Evolutionary conservation across 2,329 filamentous ascomycete species (phyloP).

Genomic region (Blastomyces percursus): DNA sequence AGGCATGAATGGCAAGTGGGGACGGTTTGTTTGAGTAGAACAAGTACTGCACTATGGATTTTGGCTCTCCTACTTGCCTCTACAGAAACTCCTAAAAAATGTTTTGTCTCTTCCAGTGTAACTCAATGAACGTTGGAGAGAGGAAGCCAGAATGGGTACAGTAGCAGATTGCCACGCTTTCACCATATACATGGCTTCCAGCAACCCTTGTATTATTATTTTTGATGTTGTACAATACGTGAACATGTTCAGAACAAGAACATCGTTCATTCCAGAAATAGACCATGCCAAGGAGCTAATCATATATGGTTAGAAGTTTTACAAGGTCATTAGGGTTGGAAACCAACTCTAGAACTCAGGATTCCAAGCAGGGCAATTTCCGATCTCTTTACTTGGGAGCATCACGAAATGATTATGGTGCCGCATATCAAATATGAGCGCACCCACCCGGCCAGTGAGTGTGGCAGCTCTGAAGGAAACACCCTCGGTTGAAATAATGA

Average conservation of each 20-base stretch:
- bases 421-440: not conserved
- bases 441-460: not conserved
- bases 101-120: not conserved
- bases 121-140: not conserved
- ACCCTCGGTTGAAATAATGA: not conserved
- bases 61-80: not conserved
- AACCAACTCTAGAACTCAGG: not conserved
- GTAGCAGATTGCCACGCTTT: not conserved
- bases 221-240: not conserved
- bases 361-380: not conserved
- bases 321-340: too few species aligned
- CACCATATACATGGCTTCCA: not conserved
- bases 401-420: not conserved
- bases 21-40: not conserved
- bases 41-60: not conserved
- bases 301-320: not conserved
- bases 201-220: not conserved
- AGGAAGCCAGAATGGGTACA: too few species aligned
- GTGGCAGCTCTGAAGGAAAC: too few species aligned
- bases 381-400: not conserved
- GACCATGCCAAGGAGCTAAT: not conserved
- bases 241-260: not conserved
- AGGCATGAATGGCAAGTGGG: constrained; percentile 13
- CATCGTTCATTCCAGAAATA: not conserved
- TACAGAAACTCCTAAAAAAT: not conserved